Evolutionary conservation across 2,329 filamentous ascomycete species (phyloP), one percentile per base, ranked within the genome.

Genomic region (Ophidiomyces ophidiicola): DNA sequence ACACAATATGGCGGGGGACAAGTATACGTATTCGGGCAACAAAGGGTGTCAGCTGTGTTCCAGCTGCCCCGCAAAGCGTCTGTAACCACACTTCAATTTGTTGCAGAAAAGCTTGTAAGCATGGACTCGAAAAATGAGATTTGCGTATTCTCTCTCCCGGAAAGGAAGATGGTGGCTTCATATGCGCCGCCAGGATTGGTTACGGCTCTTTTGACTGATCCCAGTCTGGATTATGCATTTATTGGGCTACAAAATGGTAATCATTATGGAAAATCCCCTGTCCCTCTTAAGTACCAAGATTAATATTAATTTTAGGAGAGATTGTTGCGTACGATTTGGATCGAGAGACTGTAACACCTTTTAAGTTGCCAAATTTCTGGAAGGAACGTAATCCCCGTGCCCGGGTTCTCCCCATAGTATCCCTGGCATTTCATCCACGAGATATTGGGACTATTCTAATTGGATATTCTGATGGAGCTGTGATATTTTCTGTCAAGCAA

Each of bases 401-500:
- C 6, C 71, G 77, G 34, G 62, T 78, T 7, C 66, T 72, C 8
- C 70, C 75, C 1, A 68, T 96, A 23, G 72, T 94, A 12, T 80
- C 80, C 11, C 66, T 98, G 53, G 76, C 85, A 44, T 70, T 96
- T 50, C 90, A 96, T 53, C 87, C 90, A 2, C 74, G 86, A 50
- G 90, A 98, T 56, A 83, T 96, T 48, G 90, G 90, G 3, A 86
- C 85, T 53, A 68, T 98, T 18, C 63, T 98, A 42, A 82, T 98
- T 42, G 87, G 81, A n/a, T 98, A 96, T 58, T 76, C 76, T 0
- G 76, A 88, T 48, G 90, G 90, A 10, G 86, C 83, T 4, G 84
- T 84, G 32, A 73, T 90, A 44, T 98, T 92, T 61, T 92, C 85
- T 2, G 92, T 98, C 69, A 96, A 98, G 64, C 82, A 92, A 57